Evolutionary conservation across 2,329 filamentous ascomycete species (phyloP).

Genomic region (Sclerotinia trifoliorum): DNA sequence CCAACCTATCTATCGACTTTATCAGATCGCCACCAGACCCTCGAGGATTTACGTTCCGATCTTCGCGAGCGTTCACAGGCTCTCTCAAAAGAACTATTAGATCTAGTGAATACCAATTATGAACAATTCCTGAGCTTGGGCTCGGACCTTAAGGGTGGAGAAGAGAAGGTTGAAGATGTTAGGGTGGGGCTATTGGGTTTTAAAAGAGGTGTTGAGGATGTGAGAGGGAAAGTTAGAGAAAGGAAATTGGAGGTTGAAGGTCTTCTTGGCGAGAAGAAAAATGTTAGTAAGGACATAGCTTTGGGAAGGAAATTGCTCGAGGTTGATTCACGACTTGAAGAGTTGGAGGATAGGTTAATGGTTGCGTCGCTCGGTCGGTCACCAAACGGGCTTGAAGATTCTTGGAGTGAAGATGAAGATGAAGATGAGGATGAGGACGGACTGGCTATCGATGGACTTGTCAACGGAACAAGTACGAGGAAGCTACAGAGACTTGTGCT

Average conservation of each 20-base stretch:
- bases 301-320: slow-evolving; percentile 63
- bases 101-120: slow-evolving; percentile 95
- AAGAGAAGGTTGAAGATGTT: slow-evolving; percentile 88
- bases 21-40: slow-evolving; percentile 86
- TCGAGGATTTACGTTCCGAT: slow-evolving; percentile 87
- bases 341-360: slow-evolving; percentile 62
- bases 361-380: slow-evolving; percentile 44
- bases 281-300: slow-evolving; percentile 63
- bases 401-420: slow-evolving; percentile 44
- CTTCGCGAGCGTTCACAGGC: slow-evolving; percentile 76
- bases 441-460: slow-evolving; percentile 31
- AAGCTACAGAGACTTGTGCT: slow-evolving; percentile 54
- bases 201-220: slow-evolving; percentile 72
- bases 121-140: slow-evolving; percentile 85
- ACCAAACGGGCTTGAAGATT: slow-evolving; percentile 35
- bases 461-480: slow-evolving; percentile 36
- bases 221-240: slow-evolving; percentile 64
- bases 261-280: slow-evolving; percentile 65
- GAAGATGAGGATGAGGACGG: slow-evolving; percentile 42
- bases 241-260: slow-evolving; percentile 61
- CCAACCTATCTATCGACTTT: slow-evolving; percentile 79
- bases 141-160: slow-evolving; percentile 76
- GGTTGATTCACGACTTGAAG: slow-evolving; percentile 59
- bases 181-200: slow-evolving; percentile 85
- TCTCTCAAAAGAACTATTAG: slow-evolving; percentile 82